Conservation (phyloP, 768 basidiomycete genomes). For the Boletus huronensis region DNA sequence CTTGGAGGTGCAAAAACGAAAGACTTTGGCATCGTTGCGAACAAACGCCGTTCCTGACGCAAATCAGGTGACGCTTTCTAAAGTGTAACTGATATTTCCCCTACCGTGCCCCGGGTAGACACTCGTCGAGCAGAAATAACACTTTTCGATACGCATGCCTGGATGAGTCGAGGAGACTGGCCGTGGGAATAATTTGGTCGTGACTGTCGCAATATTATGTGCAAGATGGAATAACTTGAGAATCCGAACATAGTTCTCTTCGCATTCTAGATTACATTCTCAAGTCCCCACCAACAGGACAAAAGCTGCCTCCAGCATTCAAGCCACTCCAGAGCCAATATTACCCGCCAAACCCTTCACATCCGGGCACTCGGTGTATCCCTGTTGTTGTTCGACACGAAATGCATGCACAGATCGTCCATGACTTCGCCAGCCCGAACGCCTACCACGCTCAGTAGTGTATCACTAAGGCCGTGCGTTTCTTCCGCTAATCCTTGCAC, state of each 20-base stretch:
- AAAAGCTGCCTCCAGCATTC: background rate
- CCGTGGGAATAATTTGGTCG: constrained; percentile 27
- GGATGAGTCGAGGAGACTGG: background rate
- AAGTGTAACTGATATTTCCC: constrained; percentile 6
- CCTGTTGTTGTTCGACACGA: background rate
- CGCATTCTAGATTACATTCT: background rate
- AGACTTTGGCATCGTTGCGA: constrained; percentile 96
- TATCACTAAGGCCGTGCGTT: constrained; percentile 41
- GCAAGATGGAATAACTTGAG: background rate
- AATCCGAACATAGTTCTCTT: background rate
- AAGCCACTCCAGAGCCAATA: background rate
- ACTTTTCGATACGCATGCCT: constrained; percentile 92
- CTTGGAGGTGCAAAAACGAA: constrained; percentile 98
- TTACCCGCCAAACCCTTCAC: background rate
- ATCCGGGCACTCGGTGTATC: constrained; percentile 2
- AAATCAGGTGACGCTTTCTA: background rate
- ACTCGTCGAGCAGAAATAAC: constrained; percentile 96
- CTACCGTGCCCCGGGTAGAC: constrained; percentile 95
- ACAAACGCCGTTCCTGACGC: constrained; percentile 85
- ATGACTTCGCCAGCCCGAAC: constrained; percentile 46
- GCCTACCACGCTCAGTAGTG: constrained; percentile 44
- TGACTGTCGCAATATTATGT: background rate
- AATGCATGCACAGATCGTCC: constrained; percentile 30
- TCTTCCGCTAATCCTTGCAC: constrained; percentile 37
- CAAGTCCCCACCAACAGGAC: background rate